These are phyloP conservation scores for Paraphaeosphaeria sporulosa DNA, from an alignment of 2,329 filamentous ascomycete genomes.

Conservation along the genomic window DNA sequence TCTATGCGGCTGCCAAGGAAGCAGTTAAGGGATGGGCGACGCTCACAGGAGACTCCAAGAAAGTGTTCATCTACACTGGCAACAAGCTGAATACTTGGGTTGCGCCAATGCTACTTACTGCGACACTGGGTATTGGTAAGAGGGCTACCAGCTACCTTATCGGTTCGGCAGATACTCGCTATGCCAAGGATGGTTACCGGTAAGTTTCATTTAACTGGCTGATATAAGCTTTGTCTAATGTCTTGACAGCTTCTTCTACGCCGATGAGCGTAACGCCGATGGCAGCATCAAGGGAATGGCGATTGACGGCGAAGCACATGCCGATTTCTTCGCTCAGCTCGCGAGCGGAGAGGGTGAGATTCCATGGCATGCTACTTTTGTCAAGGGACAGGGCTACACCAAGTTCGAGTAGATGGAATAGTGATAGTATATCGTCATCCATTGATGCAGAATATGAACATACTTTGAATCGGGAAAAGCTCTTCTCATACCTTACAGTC, in stretches of 20 bases:
- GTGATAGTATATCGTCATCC: not conserved
- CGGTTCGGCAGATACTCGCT: conserved; percentile 44
- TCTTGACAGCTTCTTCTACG: conserved; percentile 57
- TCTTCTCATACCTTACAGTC: not conserved
- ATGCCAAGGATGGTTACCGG: conserved; percentile 48
- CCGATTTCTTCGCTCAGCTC: conserved; percentile 45
- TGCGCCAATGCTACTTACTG: conserved; percentile 23
- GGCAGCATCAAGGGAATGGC: conserved; percentile 41
- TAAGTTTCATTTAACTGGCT: conserved; percentile 24
- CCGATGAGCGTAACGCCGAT: conserved; percentile 55
- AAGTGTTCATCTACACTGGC: conserved; percentile 55
- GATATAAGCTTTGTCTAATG: conserved; percentile 7
- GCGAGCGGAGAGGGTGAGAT: conserved; percentile 33
- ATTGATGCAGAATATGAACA: not conserved
- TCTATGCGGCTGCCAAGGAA: conserved; percentile 52
- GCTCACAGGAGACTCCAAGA: conserved; percentile 41
- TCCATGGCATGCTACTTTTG: conserved; percentile 49
- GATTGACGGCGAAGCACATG: conserved; percentile 46
- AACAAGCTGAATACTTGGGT: conserved; percentile 48
- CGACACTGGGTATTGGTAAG: conserved; percentile 53
- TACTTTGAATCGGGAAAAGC: not conserved
- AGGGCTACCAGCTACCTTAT: conserved; percentile 50
- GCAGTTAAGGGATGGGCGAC: conserved; percentile 49
- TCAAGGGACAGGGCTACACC: conserved; percentile 46
- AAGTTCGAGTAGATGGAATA: conserved; percentile 17